A percentile compares a stretch with the other conserved stretches of the same genome.
Evolutionary conservation across 805 yeast genomes (phyloP).

Genomic region (Candida qinlingensis): DNA sequence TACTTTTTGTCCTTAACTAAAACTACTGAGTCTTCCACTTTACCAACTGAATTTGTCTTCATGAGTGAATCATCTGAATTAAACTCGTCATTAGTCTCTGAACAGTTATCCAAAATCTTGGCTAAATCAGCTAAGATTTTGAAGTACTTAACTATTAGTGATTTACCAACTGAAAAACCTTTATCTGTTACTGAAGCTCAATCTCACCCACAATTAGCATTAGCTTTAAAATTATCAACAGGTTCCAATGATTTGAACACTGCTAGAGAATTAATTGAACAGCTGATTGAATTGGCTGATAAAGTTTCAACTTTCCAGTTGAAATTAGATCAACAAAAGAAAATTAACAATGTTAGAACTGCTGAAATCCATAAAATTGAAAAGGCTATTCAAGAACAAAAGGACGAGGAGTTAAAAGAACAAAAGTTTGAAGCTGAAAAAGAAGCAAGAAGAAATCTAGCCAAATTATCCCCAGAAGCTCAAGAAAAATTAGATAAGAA

Average conservation of each 20-base stretch:
- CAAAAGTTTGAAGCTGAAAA: conserved; percentile 67
- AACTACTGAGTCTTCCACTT: conserved; percentile 62
- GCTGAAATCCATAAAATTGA: conserved; percentile 63
- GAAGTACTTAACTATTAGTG: conserved; percentile 75
- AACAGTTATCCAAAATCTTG: conserved; percentile 42
- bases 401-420: conserved; percentile 63
- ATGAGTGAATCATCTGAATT: conserved; percentile 88
- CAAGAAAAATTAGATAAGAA: conserved; percentile 75
- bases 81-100: conserved; percentile 56
- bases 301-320: conserved; percentile 47
- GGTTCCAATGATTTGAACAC: conserved; percentile 45
- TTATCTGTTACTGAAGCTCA: conserved; percentile 46
- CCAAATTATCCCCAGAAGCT: conserved; percentile 65
- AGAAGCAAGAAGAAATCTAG: conserved; percentile 52
- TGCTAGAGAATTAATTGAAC: conserved; percentile 43
- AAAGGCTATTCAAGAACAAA: conserved; percentile 59
- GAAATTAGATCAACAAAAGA: conserved; percentile 72
- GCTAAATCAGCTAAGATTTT: conserved; percentile 41
- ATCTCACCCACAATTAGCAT: conserved; percentile 43
- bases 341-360: conserved; percentile 73
- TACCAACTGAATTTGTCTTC: conserved; percentile 74
- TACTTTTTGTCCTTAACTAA: conserved; percentile 83
- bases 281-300: conserved; percentile 51
- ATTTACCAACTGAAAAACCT: conserved; percentile 75
- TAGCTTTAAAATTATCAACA: conserved; percentile 50